Base-by-base conservation (phyloP, 2,329 filamentous ascomycete species). In the Myotisia sp. region DNA sequence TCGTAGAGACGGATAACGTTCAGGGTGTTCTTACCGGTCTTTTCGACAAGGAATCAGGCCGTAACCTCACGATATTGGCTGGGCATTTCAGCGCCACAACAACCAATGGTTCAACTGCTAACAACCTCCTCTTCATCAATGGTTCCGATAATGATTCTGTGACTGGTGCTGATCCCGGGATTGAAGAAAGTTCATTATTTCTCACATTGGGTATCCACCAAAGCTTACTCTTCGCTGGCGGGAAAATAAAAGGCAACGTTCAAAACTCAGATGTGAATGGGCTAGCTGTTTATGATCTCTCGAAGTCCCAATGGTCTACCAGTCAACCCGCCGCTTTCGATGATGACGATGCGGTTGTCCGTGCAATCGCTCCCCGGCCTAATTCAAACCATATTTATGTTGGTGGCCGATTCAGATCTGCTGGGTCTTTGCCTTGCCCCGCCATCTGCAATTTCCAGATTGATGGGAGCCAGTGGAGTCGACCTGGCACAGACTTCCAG, bases 111-210 rank as follows among this genome's bases (percentile, higher is more conserved):
- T 74, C 77, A 3, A 66, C 68, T 4, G 67, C 94, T 40, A 67
- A 84, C 44, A 95, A 94, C 47, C 63, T 98, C 10, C 65, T 79
- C 23, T 71, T 98, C 43, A 73, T 95, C 41, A 81, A 94, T 53
- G 77, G 78, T 27, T 71, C 74, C n/a, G 65, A 81, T 40, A 65
- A 65, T 16, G 64, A 79, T 45, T 62, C 64, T 3, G 65, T 92
- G 10, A 76, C 68, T 17, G 87, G 87, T 6, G 68, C 70, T 2
- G 61, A 69, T 1, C 34, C 43, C 13, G 73, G 70, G 8, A 57
- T 93, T 29, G 70, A 78, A 8, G 61, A 68, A 4, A 75, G 79
- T 46, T 92, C 87, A 0, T 79, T 75, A 0, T 79, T 95, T 52
- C 58, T 76, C 17, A 66, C 85, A 2, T 60, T 95, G 41, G 76